Evolutionary conservation across 1,139 yeast species (phyloP).

Genomic region (Arxiozyma heterogenica): DNA sequence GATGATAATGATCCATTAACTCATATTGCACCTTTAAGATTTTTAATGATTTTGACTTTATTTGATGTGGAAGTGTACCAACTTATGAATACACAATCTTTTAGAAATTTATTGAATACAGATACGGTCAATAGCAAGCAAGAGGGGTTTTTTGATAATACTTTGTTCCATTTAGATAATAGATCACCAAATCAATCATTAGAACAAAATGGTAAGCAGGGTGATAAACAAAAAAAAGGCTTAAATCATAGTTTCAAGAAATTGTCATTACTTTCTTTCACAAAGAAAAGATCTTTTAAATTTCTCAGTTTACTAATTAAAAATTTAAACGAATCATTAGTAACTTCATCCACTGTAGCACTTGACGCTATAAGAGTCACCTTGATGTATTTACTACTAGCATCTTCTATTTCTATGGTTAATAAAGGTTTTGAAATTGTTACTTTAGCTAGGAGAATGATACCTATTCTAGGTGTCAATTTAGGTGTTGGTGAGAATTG

Average conservation of each 20-base stretch:
- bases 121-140: background rate
- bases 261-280: conserved; percentile 12
- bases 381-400: conserved; percentile 17
- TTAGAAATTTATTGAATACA: conserved; percentile 18
- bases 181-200: background rate
- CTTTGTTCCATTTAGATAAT: background rate
- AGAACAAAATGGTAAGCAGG: background rate
- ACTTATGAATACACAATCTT: conserved; percentile 19
- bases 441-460: conserved; percentile 22
- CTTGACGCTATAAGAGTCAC: conserved; percentile 23
- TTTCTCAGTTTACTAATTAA: conserved; percentile 23
- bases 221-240: conserved; percentile 10
- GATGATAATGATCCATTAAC: conserved; percentile 22
- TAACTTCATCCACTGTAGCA: conserved; percentile 22
- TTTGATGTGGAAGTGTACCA: conserved; percentile 21
- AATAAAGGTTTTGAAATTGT: conserved; percentile 18
- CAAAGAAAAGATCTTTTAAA: conserved; percentile 17
- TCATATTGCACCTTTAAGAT: conserved; percentile 21
- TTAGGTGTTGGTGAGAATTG: conserved; percentile 18
- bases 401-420: conserved; percentile 23
- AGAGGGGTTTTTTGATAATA: conserved; percentile 1
- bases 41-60: conserved; percentile 18
- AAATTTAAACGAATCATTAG: conserved; percentile 21
- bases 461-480: conserved; percentile 18
- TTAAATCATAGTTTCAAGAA: conserved; percentile 17